phyloP scores from a whole-genome alignment of 192 early-diverging fungal genomes.

The Coemansia aciculifera region DNA sequence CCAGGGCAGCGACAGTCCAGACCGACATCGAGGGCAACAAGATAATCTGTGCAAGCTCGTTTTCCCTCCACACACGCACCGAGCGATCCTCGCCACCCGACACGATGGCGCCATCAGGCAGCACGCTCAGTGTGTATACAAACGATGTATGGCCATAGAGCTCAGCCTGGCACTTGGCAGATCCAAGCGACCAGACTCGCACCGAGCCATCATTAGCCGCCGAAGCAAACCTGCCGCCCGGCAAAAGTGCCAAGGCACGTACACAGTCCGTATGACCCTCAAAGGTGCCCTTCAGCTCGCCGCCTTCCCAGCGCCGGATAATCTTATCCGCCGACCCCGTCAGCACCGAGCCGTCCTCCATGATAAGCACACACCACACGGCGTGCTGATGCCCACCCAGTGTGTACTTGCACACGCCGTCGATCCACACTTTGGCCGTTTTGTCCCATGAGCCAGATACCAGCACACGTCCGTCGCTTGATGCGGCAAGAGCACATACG shows the following conservation, averaged over 20 bases:
- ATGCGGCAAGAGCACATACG: slow-evolving; percentile 75
- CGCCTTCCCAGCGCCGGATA: slow-evolving; percentile 84
- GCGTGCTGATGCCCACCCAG: slow-evolving; percentile 79
- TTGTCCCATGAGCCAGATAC: slow-evolving; percentile 99
- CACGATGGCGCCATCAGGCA: slow-evolving; percentile 75
- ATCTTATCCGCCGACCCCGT: slow-evolving; percentile 92
- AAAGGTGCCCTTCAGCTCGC: slow-evolving; percentile 62
- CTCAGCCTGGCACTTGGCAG: slow-evolving; percentile 66
- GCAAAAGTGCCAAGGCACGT: slow-evolving; percentile 66
- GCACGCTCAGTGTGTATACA: slow-evolving; percentile 78
- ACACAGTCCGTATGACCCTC: slow-evolving; percentile 91
- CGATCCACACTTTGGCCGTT: slow-evolving; percentile 87
- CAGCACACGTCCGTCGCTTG: slow-evolving; percentile 62
- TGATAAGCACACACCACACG: slow-evolving; percentile 88
- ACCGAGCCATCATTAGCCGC: slow-evolving; percentile 90
- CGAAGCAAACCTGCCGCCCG: slow-evolving; percentile 74
- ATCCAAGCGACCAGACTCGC: slow-evolving; percentile 76
- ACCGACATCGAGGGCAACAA: slow-evolving; percentile 86
- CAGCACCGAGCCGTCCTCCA: slow-evolving; percentile 68
- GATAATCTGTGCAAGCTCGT: slow-evolving; percentile 73
- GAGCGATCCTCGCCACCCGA: slow-evolving; percentile 95
- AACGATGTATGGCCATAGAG: slow-evolving; percentile 89
- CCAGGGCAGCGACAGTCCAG: slow-evolving; percentile 78
- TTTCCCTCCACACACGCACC: slow-evolving; percentile 81
- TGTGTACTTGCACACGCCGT: slow-evolving; percentile 68